Percentiles rank a stretch among this genome's conserved stretches.
Evolutionary conservation across 148 eudicot species (phyloP).

Genomic region (Salicornia ramosissima): DNA sequence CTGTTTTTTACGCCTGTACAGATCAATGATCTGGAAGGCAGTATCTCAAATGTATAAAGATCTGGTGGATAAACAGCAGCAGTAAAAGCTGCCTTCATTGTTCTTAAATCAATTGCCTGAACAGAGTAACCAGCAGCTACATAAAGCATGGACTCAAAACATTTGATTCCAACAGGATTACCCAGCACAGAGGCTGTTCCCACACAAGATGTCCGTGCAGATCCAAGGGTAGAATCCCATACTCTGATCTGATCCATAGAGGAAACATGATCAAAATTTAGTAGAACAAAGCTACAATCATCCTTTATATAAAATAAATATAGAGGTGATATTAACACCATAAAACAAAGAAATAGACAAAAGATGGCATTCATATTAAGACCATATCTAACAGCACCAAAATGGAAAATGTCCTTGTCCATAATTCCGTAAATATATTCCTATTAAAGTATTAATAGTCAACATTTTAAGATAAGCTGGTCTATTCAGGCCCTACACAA

Average conservation of each 20-base stretch:
- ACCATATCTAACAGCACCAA: too few species aligned
- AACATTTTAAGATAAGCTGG: too few species aligned
- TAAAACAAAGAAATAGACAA: neutral
- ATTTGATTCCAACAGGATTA: conserved; percentile 58
- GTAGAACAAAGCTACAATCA: neutral
- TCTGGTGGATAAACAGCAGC: conserved; percentile 31
- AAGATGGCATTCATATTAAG: too few species aligned
- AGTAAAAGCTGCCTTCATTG: conserved; percentile 49
- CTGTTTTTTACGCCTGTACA: conserved; percentile 58
- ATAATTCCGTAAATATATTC: too few species aligned
- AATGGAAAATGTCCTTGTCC: too few species aligned
- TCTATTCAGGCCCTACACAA: too few species aligned
- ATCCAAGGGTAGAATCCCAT: conserved; percentile 61
- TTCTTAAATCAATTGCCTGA: conserved; percentile 60
- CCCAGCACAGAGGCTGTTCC: conserved; percentile 48
- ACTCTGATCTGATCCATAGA: conserved; percentile 44
- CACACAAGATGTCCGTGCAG: conserved; percentile 68
- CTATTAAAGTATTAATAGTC: too few species aligned
- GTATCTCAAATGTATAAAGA: conserved; percentile 47
- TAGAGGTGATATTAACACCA: neutral
- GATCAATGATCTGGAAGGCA: conserved; percentile 61
- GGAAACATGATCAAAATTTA: neutral
- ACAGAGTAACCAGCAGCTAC: conserved; percentile 59
- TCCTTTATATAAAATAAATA: neutral
- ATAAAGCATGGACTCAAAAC: conserved; percentile 64